Percentiles rank a stretch among this genome's conserved stretches.
Conservation (phyloP, 768 basidiomycete species). For the Rhodotorula taiwanensis region DNA sequence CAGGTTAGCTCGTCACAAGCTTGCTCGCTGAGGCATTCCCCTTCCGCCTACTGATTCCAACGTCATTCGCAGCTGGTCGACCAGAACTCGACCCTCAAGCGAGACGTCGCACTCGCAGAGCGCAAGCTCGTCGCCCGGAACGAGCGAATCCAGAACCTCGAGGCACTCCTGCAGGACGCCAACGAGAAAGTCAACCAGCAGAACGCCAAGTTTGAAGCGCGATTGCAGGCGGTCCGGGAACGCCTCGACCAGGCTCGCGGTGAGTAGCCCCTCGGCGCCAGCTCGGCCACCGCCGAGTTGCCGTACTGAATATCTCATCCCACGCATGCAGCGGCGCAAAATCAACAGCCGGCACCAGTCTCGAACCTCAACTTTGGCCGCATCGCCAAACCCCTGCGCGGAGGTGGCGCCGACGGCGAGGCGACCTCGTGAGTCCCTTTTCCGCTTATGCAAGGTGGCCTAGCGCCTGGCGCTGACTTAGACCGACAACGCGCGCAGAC, state of each 20-base stretch:
- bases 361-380: slow-evolving; percentile 71
- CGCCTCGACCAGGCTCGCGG: slow-evolving; percentile 87
- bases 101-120: slow-evolving; percentile 93
- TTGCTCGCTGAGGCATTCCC: not conserved
- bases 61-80: slow-evolving; percentile 72
- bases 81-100: slow-evolving; percentile 94
- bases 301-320: not conserved
- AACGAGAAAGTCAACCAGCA: slow-evolving; percentile 85
- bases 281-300: not conserved
- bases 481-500: too few relatives aligned
- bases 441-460: not conserved
- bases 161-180: slow-evolving; percentile 83
- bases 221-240: slow-evolving; percentile 84
- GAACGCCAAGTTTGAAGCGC: slow-evolving; percentile 91
- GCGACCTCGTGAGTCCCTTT: slow-evolving; percentile 1
- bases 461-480: too few relatives aligned
- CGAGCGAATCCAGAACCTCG: slow-evolving; percentile 94
- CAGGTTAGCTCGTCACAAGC: slow-evolving; percentile 55
- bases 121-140: slow-evolving; percentile 92
- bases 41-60: not conserved
- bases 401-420: slow-evolving; percentile 59
- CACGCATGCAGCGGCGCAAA: slow-evolving; percentile 66
- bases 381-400: slow-evolving; percentile 92
- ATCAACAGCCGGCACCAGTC: slow-evolving; percentile 57
- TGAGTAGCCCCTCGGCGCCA: slow-evolving; percentile 46